These are phyloP conservation scores for Scenedesmus sp. DNA, from an alignment of 163 green algal genomes.

Conservation along the genomic window DNA sequence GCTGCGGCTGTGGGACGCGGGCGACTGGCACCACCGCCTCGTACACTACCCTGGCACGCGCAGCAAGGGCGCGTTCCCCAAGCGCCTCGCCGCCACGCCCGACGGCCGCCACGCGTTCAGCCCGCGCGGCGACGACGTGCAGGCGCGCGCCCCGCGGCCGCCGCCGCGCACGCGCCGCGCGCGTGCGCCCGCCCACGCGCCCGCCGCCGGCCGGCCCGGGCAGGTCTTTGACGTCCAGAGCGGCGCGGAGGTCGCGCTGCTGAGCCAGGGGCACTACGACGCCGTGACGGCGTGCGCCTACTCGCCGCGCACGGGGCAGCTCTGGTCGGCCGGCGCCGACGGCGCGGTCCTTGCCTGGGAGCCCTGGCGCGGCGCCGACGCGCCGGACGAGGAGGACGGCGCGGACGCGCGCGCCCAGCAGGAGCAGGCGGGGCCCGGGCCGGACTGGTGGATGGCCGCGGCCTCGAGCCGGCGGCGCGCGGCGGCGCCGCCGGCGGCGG, in stretches of 20 bases:
- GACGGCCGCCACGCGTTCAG: conserved; percentile 75
- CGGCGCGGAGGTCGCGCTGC: conserved; percentile 52
- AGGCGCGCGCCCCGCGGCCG: conserved; percentile 29
- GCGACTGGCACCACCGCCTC: conserved; percentile 67
- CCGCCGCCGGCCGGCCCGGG: not conserved
- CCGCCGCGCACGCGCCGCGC: not conserved
- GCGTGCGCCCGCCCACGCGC: not conserved
- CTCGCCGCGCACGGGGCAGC: conserved; percentile 63
- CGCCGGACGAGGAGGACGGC: too few relatives aligned
- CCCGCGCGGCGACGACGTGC: conserved; percentile 68
- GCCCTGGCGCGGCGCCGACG: conserved; percentile 26
- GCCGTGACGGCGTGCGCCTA: conserved; percentile 76
- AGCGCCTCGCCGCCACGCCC: conserved; percentile 68
- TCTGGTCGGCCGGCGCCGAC: conserved; percentile 80
- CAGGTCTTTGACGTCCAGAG: conserved; percentile 63
- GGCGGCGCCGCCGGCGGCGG: not conserved
- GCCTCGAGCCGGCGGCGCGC: not conserved
- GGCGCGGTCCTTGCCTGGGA: conserved; percentile 73
- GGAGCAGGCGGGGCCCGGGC: not conserved
- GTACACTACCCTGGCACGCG: conserved; percentile 75
- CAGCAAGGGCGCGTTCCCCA: conserved; percentile 66
- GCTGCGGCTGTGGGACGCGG: conserved; percentile 83
- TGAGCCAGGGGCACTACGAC: conserved; percentile 75
- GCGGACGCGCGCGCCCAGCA: not conserved
- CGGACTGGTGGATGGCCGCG: conserved; percentile 33